A percentile compares a stretch with the other conserved stretches of the same genome.
phyloP scores from a whole-genome alignment of 139 green algal species.

The Chlamydomonas incerta region DNA sequence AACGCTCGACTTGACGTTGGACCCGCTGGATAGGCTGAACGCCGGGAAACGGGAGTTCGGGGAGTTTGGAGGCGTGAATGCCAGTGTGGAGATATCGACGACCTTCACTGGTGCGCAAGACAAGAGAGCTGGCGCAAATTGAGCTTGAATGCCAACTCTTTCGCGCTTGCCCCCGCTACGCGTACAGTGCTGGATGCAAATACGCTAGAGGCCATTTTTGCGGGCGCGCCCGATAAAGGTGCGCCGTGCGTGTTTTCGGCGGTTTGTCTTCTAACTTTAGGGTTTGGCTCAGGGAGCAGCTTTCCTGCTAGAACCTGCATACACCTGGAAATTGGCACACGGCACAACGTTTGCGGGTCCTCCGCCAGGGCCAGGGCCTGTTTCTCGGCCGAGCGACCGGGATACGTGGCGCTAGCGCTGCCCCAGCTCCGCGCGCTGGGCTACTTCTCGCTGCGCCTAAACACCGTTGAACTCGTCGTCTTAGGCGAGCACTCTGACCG shows the following conservation, averaged over 20 bases:
- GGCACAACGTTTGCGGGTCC: no score
- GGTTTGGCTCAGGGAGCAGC: no score
- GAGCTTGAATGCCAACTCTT: background rate
- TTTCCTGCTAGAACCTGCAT: no score
- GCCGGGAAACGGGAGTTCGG: slow-evolving; percentile 37
- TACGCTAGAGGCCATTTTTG: slow-evolving; percentile 30
- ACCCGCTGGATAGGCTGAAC: slow-evolving; percentile 1
- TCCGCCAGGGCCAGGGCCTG: no score
- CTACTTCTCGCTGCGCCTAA: no score
- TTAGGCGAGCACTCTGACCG: no score
- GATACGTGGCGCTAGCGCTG: background rate
- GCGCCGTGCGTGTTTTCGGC: no score
- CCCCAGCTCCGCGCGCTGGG: no score
- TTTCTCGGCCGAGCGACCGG: background rate
- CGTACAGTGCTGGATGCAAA: slow-evolving; percentile 34
- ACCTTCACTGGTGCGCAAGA: slow-evolving; percentile 68
- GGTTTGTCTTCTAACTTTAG: no score
- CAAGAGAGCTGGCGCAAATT: background rate
- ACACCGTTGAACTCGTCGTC: no score
- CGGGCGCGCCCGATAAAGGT: slow-evolving; percentile 33
- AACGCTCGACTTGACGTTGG: background rate
- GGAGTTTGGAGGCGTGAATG: slow-evolving; percentile 69
- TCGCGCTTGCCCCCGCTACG: no score
- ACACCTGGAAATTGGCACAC: no score
- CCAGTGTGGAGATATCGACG: slow-evolving; percentile 59